phyloP scores from a whole-genome alignment of 2,329 filamentous ascomycete species.

The Trichoderma oligosporum region DNA sequence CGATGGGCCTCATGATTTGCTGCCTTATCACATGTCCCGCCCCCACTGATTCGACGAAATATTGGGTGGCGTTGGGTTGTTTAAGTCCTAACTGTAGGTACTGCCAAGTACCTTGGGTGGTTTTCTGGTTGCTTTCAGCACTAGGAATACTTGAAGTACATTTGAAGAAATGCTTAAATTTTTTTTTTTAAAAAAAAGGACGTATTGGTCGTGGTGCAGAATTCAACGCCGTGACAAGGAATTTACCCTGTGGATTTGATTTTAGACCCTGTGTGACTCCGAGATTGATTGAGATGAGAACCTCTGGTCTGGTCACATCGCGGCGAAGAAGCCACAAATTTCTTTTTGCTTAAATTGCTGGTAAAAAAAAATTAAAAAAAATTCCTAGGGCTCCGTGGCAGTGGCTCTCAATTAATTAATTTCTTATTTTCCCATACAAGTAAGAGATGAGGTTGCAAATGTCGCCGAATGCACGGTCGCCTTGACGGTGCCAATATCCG shows the following conservation, averaged over 20 bases:
- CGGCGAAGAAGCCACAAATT: background rate
- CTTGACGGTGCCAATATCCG: no score
- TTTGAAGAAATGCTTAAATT: no score
- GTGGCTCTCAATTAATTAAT: no score
- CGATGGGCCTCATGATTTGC: conserved; percentile 17
- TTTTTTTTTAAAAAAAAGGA: background rate
- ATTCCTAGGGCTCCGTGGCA: no score
- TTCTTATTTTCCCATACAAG: no score
- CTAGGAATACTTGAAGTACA: no score
- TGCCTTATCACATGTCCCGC: background rate
- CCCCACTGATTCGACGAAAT: background rate
- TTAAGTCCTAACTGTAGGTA: no score
- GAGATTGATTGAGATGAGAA: conserved; percentile 11
- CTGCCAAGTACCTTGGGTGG: no score
- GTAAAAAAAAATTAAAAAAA: background rate
- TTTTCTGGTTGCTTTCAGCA: no score
- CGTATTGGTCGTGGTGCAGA: background rate
- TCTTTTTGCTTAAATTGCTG: conserved; percentile 4
- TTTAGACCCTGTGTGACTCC: conserved; percentile 19
- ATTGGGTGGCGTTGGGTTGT: no score
- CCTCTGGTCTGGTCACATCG: conserved; percentile 12
- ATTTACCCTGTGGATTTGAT: background rate
- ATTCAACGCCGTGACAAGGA: conserved; percentile 1
- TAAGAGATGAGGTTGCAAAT: background rate
- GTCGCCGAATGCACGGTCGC: background rate